A percentile compares a stretch with the other conserved stretches of the same genome.
These are phyloP conservation scores for Hypoxylon sp. DNA, from an alignment of 2,329 filamentous ascomycete species.

Conservation along the genomic window DNA sequence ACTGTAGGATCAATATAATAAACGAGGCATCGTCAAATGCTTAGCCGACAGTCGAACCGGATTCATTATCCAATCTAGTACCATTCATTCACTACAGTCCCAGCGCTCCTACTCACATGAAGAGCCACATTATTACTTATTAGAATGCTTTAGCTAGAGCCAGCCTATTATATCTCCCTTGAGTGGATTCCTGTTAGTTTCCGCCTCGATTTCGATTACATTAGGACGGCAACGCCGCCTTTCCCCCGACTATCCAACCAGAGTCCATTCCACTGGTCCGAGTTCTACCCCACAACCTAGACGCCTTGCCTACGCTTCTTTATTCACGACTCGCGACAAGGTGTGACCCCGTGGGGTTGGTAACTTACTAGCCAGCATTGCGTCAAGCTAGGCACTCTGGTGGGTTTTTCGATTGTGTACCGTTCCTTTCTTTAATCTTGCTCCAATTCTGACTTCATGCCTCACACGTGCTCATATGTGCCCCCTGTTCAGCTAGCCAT, in stretches of 20 bases:
- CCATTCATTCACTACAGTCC: too few species aligned
- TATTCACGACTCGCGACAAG: constrained; percentile 30
- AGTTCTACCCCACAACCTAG: constrained; percentile 41
- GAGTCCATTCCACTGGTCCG: constrained; percentile 46
- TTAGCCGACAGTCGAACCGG: constrained; percentile 17
- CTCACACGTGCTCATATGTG: too few species aligned
- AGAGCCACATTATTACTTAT: too few species aligned
- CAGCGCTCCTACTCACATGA: too few species aligned
- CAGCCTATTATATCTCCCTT: constrained; percentile 13
- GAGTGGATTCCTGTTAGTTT: constrained; percentile 19
- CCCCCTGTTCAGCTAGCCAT: constrained; percentile 15
- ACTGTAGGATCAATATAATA: constrained; percentile 30
- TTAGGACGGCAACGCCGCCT: constrained; percentile 34
- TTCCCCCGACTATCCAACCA: constrained; percentile 46
- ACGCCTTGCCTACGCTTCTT: constrained; percentile 17
- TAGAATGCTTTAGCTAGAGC: too few species aligned
- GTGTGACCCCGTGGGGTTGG: constrained; percentile 39
- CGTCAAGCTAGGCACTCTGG: constrained; percentile 25
- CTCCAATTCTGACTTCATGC: constrained; percentile 28
- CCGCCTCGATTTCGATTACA: constrained; percentile 23
- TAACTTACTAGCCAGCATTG: constrained; percentile 26
- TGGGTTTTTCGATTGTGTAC: constrained; percentile 27
- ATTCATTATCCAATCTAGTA: constrained; percentile 7
- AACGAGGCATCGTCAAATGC: constrained; percentile 23
- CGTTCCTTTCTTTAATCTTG: constrained; percentile 7